Evolutionary conservation across 2,329 filamentous ascomycete genomes (phyloP), one percentile per base, ranked within the genome.

Genomic region (Fusarium sp.): DNA sequence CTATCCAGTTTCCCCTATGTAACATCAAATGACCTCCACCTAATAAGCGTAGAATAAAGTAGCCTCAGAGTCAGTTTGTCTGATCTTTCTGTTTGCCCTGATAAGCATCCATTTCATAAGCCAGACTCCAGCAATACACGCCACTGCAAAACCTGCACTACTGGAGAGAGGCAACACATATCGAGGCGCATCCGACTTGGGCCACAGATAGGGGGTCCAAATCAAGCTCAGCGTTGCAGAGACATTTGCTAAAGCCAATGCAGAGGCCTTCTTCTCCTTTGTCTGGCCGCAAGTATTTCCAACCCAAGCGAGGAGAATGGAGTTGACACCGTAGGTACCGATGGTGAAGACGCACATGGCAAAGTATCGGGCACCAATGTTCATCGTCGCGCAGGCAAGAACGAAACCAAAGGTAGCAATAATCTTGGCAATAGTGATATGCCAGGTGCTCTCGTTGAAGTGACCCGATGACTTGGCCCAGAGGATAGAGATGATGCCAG

Each of bases 211-310:
- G 50, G 65, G 2, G 23, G 23, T 23, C 23, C 23, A 23, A 6
- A 23, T 23, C 23, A 23, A 23, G 23, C 23, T 23, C 23, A 23
- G 23, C 23, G 23, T 23, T 23, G 23, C 23, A 4, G 64, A 61
- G 44, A 70, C 69, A 5, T 73, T 74, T 23, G 67, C 66, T 1
- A 74, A 40, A 10, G 80, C 80, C 6, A 84, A 74, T 2, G 81
- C 77, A 4, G 79, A 79, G 1, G 83, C 82, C 64, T 82, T 83
- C 76, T 84, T 84, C 72, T 84, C 83, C 12, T 81, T 80, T 1
- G 81, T 83, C 64, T 84, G 83, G 1, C 80, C 82, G 23, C 81
- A 78, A 0, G 79, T 79, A 2, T 74, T 77, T 1, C 77, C 77
- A 0, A 78, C 77, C 83, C 83, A 85, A 1, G 81, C 80, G 0